These are phyloP conservation scores for Diaporthe vexans DNA, from an alignment of 2,329 filamentous ascomycete species.

Conservation along the genomic window DNA sequence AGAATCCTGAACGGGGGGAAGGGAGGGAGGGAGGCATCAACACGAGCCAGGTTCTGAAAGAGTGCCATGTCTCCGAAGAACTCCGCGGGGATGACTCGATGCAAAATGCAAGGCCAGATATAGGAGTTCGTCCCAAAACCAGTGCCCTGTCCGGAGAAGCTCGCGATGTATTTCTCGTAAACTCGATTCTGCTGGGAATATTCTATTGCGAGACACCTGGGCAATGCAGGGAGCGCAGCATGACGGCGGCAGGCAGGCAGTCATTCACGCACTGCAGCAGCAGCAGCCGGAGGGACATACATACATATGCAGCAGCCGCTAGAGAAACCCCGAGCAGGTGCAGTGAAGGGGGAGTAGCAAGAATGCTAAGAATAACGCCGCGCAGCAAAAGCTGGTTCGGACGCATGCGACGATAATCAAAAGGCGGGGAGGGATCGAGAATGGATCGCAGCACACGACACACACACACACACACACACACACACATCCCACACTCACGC, in stretches of 20 bases:
- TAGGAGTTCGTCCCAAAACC: neutral
- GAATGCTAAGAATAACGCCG: conserved; percentile 19
- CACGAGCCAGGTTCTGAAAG: neutral
- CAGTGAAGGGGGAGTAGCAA: neutral
- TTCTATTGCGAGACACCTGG: neutral
- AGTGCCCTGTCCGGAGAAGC: neutral
- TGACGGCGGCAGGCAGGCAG: neutral
- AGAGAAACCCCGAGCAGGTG: neutral
- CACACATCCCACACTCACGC: neutral
- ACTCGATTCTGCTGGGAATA: no score
- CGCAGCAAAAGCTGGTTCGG: conserved; percentile 1
- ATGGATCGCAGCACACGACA: conserved; percentile 1
- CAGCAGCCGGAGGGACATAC: no score
- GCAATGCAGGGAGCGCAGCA: conserved; percentile 1
- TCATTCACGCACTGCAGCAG: no score
- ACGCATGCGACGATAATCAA: conserved; percentile 28
- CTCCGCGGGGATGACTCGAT: neutral
- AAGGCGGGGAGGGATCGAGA: conserved; percentile 26
- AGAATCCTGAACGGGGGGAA: neutral
- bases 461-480: neutral
- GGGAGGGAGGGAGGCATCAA: neutral
- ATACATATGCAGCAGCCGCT: neutral
- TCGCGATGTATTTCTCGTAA: neutral
- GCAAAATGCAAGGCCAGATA: neutral
- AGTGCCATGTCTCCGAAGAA: neutral